A percentile compares a stretch with the other conserved stretches of the same genome.
Conservation (phyloP, 2,329 filamentous ascomycete genomes). For the Paramyrothecium sp. region DNA sequence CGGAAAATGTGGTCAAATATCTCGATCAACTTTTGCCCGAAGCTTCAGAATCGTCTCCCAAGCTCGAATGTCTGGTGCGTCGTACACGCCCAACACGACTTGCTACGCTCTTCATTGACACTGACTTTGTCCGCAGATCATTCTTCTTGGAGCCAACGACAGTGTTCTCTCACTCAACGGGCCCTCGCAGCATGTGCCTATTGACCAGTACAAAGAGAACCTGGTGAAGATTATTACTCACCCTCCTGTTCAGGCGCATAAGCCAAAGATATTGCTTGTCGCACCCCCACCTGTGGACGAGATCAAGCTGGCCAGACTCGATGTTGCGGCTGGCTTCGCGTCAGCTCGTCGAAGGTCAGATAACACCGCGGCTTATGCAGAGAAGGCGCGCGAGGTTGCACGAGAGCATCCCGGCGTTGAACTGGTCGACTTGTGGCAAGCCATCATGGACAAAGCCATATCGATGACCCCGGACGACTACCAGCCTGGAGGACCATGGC, state of each 20-base stretch:
- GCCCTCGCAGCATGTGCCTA: conserved; percentile 71
- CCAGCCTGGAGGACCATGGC: conserved; percentile 42
- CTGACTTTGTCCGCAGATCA: conserved; percentile 47
- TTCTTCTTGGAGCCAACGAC: conserved; percentile 92
- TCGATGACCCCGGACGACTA: conserved; percentile 57
- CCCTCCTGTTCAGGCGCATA: conserved; percentile 65
- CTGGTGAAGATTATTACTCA: conserved; percentile 71
- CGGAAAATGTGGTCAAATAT: conserved; percentile 67
- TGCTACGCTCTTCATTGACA: background rate
- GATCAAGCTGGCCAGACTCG: conserved; percentile 55
- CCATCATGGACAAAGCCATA: conserved; percentile 70
- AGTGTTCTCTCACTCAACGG: conserved; percentile 64
- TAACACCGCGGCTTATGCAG: conserved; percentile 55
- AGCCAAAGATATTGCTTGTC: conserved; percentile 72
- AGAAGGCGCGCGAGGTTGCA: conserved; percentile 64
- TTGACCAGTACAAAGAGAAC: conserved; percentile 75
- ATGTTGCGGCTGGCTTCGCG: conserved; percentile 44
- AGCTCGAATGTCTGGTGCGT: conserved; percentile 66
- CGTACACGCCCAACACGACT: background rate
- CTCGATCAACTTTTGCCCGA: conserved; percentile 70
- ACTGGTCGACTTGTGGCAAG: conserved; percentile 77
- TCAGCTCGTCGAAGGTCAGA: conserved; percentile 42
- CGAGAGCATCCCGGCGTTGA: conserved; percentile 64
- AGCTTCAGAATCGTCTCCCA: conserved; percentile 53
- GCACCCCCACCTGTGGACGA: conserved; percentile 84